Conservation (phyloP, 1,284 basidiomycete genomes). For the Trichosporon sp. region DNA sequence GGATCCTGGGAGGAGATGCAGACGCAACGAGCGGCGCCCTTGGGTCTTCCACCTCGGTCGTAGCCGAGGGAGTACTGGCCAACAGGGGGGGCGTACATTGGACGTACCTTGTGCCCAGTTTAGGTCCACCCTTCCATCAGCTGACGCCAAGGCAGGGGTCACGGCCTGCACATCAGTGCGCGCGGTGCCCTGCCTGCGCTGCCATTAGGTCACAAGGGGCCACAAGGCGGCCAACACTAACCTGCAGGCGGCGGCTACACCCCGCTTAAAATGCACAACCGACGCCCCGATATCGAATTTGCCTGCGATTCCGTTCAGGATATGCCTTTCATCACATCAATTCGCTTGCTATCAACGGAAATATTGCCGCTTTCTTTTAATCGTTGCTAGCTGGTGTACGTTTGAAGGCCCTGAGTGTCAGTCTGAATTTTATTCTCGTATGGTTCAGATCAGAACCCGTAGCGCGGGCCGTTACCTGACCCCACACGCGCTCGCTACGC, state of each 20-base stretch:
- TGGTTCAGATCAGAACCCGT: neutral
- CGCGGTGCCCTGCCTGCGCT: neutral
- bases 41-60: neutral
- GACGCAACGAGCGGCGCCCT: neutral
- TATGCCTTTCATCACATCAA: neutral
- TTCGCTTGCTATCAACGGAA: neutral
- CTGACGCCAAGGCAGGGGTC: constrained; percentile 16
- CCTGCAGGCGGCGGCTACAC: neutral
- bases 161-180: neutral
- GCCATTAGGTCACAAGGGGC: neutral
- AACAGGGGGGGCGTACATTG: neutral
- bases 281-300: constrained; percentile 2
- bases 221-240: neutral
- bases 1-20: too few species aligned
- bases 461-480: neutral
- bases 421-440: neutral
- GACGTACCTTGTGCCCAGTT: constrained; percentile 11
- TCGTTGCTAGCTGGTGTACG: neutral
- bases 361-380: neutral
- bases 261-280: constrained; percentile 12
- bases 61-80: neutral
- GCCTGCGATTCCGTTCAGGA: neutral
- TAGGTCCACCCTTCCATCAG: constrained; percentile 13
- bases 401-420: constrained; percentile 8
- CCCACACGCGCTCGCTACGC: constrained; percentile 8